A percentile compares a stretch with the other conserved stretches of the same genome.
Conservation (phyloP, 1,284 basidiomycete species). For the Microbotryomycetes sp. region DNA sequence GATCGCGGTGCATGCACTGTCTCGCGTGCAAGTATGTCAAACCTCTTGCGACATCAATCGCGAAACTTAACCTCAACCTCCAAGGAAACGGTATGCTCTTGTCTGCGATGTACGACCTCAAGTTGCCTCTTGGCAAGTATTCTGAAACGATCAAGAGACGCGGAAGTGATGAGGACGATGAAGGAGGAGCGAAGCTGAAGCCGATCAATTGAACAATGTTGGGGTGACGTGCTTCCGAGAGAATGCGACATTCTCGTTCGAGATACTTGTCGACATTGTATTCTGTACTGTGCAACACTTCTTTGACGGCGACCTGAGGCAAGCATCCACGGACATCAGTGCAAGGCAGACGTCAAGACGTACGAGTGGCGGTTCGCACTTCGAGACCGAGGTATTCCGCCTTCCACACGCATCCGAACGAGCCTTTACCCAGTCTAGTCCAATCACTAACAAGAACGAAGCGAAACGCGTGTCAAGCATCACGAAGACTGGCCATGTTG, state of each 20-base stretch:
- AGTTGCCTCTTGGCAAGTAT: conserved; percentile 52
- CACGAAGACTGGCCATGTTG: no score
- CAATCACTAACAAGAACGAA: conserved; percentile 12
- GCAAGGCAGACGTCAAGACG: conserved; percentile 70
- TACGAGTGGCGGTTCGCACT: conserved; percentile 39
- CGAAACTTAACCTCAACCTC: conserved; percentile 84
- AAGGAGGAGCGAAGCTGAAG: conserved; percentile 75
- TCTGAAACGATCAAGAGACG: conserved; percentile 33
- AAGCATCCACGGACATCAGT: conserved; percentile 56
- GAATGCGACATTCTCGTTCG: conserved; percentile 91
- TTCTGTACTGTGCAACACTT: conserved; percentile 35
- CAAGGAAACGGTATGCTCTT: conserved; percentile 68
- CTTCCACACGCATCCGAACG: conserved; percentile 87
- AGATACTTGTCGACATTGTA: conserved; percentile 79
- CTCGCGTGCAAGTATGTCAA: conserved; percentile 95
- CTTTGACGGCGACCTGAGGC: conserved; percentile 25
- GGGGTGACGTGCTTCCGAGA: conserved; percentile 53
- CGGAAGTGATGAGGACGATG: conserved; percentile 2
- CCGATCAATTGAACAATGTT: conserved; percentile 75
- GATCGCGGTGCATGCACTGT: conserved; percentile 63
- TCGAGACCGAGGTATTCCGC: conserved; percentile 46
- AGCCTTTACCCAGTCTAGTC: conserved; percentile 63
- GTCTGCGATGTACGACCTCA: conserved; percentile 78
- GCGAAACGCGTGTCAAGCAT: no score
- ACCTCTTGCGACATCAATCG: conserved; percentile 85